phyloP scores from a whole-genome alignment of 345 rosid genomes.

The Arabis alpina region DNA sequence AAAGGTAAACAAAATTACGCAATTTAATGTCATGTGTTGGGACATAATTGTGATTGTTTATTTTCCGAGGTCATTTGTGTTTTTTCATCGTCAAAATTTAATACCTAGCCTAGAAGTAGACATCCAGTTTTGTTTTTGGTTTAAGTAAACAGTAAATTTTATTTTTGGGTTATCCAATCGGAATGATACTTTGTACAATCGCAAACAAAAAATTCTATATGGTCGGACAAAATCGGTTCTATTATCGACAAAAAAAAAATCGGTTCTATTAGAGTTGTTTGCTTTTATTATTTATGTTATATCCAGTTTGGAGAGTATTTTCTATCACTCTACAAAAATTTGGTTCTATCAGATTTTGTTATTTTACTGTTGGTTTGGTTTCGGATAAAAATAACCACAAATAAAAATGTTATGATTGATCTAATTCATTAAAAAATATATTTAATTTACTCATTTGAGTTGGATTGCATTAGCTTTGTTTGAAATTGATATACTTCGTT shows the following conservation, averaged over 20 bases:
- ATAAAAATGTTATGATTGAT: too few relatives aligned
- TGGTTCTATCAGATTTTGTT: too few relatives aligned
- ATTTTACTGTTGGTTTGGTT: not conserved
- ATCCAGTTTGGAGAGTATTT: not conserved
- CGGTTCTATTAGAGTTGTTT: too few relatives aligned
- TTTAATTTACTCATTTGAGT: not conserved
- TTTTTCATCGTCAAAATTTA: slow-evolving; percentile 3
- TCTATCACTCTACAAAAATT: not conserved
- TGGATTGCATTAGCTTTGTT: not conserved
- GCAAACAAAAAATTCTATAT: too few relatives aligned
- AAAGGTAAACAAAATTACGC: slow-evolving; percentile 39
- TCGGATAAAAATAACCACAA: not conserved
- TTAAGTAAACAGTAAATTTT: too few relatives aligned
- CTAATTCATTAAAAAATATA: not conserved
- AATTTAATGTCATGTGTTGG: slow-evolving; percentile 40
- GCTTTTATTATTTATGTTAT: too few relatives aligned
- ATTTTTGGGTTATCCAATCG: too few relatives aligned
- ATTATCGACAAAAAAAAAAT: too few relatives aligned
- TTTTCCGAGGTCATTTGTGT: slow-evolving; percentile 26
- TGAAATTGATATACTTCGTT: too few relatives aligned
- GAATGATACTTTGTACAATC: too few relatives aligned
- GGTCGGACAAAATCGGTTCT: too few relatives aligned
- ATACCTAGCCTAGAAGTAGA: not conserved
- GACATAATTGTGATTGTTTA: slow-evolving; percentile 31
- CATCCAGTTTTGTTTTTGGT: not conserved